These are phyloP conservation scores for Arbutus unedo DNA, from an alignment of 148 eudicot genomes.

Conservation along the genomic window DNA sequence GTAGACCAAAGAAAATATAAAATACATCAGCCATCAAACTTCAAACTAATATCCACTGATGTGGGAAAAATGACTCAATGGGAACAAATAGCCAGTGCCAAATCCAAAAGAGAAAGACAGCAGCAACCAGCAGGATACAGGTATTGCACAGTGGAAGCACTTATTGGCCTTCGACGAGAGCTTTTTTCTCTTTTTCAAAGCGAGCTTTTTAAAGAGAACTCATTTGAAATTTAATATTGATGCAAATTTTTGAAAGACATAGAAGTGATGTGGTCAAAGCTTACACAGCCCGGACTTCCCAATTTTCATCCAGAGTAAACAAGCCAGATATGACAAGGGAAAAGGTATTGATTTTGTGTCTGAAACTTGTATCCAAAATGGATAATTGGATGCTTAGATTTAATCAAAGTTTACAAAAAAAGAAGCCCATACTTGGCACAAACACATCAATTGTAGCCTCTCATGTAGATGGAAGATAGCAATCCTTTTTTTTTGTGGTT, in stretches of 20 bases:
- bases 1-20: not conserved
- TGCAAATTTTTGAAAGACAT: not conserved
- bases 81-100: not conserved
- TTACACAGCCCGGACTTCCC: not conserved
- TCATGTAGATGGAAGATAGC: not conserved
- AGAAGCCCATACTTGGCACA: not conserved
- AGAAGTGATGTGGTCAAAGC: not conserved
- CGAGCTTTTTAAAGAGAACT: not conserved
- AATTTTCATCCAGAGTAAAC: too few species aligned
- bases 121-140: not conserved
- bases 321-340: too few species aligned
- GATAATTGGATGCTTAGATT: too few species aligned
- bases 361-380: too few species aligned
- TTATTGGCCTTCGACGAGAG: not conserved
- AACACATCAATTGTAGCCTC: not conserved
- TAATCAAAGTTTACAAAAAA: too few species aligned
- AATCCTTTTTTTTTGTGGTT: not conserved
- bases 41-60: not conserved
- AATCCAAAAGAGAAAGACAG: not conserved
- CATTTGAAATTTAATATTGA: not conserved
- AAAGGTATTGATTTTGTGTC: too few species aligned
- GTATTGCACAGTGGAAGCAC: not conserved
- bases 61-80: not conserved
- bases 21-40: not conserved
- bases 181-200: not conserved